phyloP scores from a whole-genome alignment of 2,329 filamentous ascomycete genomes.

The Setomelanomma holmii region DNA sequence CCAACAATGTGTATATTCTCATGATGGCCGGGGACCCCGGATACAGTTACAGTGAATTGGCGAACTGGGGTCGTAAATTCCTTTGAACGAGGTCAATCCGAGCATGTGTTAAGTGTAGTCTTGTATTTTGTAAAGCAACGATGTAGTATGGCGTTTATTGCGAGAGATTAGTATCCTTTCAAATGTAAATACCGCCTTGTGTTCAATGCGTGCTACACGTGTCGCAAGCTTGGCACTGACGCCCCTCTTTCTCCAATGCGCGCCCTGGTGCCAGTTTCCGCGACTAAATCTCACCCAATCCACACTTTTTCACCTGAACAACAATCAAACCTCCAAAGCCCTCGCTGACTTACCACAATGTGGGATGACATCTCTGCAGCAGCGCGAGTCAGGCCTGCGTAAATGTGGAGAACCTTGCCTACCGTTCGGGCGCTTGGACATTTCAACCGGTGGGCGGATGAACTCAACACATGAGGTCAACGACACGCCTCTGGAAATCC shows the following conservation, averaged over 20 bases:
- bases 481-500: neutral
- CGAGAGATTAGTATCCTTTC: too few species aligned
- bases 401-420: conserved; percentile 4
- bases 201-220: too few species aligned
- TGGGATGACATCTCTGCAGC: neutral
- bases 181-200: too few species aligned
- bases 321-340: neutral
- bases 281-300: too few species aligned
- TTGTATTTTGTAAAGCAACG: too few species aligned
- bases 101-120: too few species aligned
- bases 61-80: neutral
- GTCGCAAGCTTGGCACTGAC: neutral
- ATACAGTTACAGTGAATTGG: neutral
- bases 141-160: too few species aligned
- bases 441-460: conserved; percentile 11
- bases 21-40: neutral
- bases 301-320: too few species aligned
- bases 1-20: neutral
- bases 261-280: too few species aligned
- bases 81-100: too few species aligned
- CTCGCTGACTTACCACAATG: neutral
- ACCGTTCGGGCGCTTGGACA: conserved; percentile 7
- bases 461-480: conserved; percentile 7
- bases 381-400: neutral
- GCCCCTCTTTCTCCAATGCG: neutral